These are phyloP conservation scores for Bolboschoenus planiculmis DNA, from an alignment of 176 grass and related monocot species.

Conservation along the genomic window DNA sequence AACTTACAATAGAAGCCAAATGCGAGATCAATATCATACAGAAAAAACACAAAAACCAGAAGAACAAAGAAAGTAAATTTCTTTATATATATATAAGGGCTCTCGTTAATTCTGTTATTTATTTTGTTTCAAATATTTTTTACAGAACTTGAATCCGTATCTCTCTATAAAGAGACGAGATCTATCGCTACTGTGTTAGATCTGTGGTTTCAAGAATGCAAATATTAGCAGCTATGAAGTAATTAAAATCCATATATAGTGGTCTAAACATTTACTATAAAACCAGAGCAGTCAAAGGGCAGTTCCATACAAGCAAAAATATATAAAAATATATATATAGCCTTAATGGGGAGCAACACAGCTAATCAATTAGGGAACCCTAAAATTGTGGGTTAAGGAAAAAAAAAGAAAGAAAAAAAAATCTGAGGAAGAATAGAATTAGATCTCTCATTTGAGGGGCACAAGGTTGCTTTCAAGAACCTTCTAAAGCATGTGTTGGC, in stretches of 20 bases:
- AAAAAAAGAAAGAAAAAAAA: not conserved
- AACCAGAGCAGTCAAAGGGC: not conserved
- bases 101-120: too few species aligned
- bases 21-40: slow-evolving; percentile 1
- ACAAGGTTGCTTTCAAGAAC: slow-evolving; percentile 15
- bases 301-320: not conserved
- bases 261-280: not conserved
- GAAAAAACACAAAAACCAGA: not conserved
- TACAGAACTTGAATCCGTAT: too few species aligned
- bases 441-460: not conserved
- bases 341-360: not conserved
- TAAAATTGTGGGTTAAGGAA: not conserved
- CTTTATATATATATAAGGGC: too few species aligned
- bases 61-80: not conserved
- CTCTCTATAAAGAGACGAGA: too few species aligned
- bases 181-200: too few species aligned
- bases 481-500: slow-evolving; percentile 19
- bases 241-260: not conserved
- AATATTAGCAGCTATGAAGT: not conserved
- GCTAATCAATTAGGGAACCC: not conserved
- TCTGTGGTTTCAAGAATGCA: too few species aligned
- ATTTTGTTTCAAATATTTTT: too few species aligned
- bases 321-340: not conserved
- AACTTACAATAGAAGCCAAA: not conserved
- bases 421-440: not conserved